A percentile compares a stretch with the other conserved stretches of the same genome.
These are phyloP conservation scores for Aspergillus sp. DNA, from an alignment of 2,329 filamentous ascomycete genomes.

Conservation along the genomic window DNA sequence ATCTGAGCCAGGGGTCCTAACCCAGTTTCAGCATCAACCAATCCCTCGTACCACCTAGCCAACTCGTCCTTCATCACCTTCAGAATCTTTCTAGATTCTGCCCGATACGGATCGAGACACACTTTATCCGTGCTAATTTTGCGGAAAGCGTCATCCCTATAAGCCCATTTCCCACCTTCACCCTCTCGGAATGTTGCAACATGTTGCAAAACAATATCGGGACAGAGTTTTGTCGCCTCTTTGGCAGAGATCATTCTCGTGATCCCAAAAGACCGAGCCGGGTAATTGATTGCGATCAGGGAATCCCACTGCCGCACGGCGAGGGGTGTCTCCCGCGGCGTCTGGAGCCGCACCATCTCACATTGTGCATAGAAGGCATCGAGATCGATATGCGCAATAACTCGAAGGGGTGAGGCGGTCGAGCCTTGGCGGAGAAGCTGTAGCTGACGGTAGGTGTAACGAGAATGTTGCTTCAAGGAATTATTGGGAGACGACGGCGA, in stretches of 20 bases:
- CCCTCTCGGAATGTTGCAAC: constrained; percentile 94
- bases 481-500: constrained; percentile 47
- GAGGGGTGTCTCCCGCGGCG: constrained; percentile 73
- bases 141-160: constrained; percentile 74
- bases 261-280: constrained; percentile 78
- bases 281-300: constrained; percentile 94
- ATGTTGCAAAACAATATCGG: constrained; percentile 80
- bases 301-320: constrained; percentile 96
- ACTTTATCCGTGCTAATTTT: constrained; percentile 90
- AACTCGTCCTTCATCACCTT: constrained; percentile 72
- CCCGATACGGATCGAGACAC: constrained; percentile 85
- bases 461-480: constrained; percentile 52
- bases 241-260: constrained; percentile 73
- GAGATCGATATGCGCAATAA: constrained; percentile 88
- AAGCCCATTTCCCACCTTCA: constrained; percentile 81
- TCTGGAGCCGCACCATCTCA: constrained; percentile 81
- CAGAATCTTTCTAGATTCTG: constrained; percentile 80
- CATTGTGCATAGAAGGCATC: constrained; percentile 98
- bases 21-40: constrained; percentile 17
- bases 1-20: constrained; percentile 17
- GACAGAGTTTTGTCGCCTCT: constrained; percentile 85
- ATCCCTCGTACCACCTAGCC: constrained; percentile 44
- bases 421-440: constrained; percentile 70
- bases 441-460: constrained; percentile 83
- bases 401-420: constrained; percentile 73